phyloP scores from a whole-genome alignment of 2,329 filamentous ascomycete genomes.

The Ascochyta rabiei region DNA sequence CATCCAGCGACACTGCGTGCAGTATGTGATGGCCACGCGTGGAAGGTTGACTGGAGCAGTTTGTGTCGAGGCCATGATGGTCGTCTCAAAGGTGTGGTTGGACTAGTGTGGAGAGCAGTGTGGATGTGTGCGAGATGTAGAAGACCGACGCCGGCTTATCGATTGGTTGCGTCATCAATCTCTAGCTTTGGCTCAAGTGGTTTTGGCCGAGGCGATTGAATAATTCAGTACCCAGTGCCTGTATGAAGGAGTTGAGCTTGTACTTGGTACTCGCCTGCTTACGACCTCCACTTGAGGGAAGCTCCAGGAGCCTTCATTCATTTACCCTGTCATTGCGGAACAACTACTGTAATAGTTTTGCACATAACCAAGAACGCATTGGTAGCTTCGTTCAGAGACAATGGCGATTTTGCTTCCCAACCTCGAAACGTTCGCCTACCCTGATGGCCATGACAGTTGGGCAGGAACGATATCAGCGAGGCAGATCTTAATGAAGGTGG shows the following conservation, averaged over 20 bases:
- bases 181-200: background rate
- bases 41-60: constrained; percentile 58
- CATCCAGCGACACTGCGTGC: constrained; percentile 95
- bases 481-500: constrained; percentile 6
- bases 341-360: background rate
- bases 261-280: background rate
- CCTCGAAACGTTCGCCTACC: background rate
- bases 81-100: background rate
- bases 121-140: background rate
- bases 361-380: background rate
- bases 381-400: background rate
- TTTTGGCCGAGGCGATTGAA: too few relatives aligned
- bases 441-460: constrained; percentile 8
- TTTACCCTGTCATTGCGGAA: background rate
- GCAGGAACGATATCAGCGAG: constrained; percentile 14
- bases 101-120: background rate
- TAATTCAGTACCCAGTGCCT: too few relatives aligned
- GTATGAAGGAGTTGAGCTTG: too few relatives aligned
- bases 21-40: constrained; percentile 86
- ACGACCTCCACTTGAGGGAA: background rate
- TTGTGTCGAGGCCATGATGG: constrained; percentile 35
- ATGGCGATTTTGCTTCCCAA: background rate
- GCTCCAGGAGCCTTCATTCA: background rate
- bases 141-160: constrained; percentile 10
- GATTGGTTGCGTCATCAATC: constrained; percentile 12